Conservation (phyloP, 805 yeast genomes). For the Cyberlindnera suaveolens region DNA sequence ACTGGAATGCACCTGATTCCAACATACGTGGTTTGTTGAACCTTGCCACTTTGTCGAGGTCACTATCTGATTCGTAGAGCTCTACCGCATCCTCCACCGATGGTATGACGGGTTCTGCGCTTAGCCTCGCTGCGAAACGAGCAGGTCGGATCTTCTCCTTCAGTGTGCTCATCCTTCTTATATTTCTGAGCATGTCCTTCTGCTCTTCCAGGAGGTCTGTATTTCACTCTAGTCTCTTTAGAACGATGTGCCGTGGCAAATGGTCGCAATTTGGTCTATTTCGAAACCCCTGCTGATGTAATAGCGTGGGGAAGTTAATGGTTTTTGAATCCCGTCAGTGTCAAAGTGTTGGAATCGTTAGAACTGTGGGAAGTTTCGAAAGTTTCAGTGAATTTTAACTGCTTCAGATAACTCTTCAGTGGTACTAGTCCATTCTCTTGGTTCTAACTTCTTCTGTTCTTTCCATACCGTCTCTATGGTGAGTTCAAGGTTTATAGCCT, state of each 20-base stretch:
- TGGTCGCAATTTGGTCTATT: no score
- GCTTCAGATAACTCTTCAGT: no score
- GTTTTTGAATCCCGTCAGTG: no score
- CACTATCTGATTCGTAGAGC: constrained; percentile 20
- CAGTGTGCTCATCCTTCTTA: not conserved
- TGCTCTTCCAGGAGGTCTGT: not conserved
- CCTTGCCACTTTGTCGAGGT: constrained; percentile 18
- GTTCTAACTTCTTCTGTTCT: no score
- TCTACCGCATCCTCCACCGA: constrained; percentile 24
- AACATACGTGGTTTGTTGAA: constrained; percentile 48
- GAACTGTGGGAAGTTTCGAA: no score
- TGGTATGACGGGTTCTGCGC: constrained; percentile 27
- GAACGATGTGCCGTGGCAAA: no score
- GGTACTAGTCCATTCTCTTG: no score
- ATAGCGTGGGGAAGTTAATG: not conserved
- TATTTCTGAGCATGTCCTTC: not conserved
- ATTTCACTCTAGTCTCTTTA: no score
- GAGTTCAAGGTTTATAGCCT: no score
- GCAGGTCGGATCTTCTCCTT: constrained; percentile 10
- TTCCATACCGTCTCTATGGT: no score
- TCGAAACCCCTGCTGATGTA: not conserved
- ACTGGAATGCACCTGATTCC: constrained; percentile 63
- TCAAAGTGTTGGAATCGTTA: no score
- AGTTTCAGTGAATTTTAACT: no score
- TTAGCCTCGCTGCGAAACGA: constrained; percentile 8